Conservation (phyloP, 306 rosid genomes). For the Cyamopsis tetragonoloba region DNA sequence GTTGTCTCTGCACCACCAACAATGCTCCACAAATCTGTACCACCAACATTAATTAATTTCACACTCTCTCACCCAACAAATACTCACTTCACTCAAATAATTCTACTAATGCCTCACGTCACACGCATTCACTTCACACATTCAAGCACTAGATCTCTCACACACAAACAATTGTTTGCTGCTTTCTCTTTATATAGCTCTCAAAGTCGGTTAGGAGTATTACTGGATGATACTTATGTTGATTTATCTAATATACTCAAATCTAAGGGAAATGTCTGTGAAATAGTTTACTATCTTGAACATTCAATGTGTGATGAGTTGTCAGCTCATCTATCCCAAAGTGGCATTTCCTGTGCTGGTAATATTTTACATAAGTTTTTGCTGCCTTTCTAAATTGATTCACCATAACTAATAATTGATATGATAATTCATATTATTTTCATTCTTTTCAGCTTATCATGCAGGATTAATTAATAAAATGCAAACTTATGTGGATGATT, state of each 20-base stretch:
- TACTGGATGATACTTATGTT: conserved; percentile 55
- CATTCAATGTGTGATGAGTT: conserved; percentile 82
- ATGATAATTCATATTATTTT: conserved; percentile 5
- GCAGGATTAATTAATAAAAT: conserved; percentile 83
- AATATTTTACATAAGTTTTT: conserved; percentile 25
- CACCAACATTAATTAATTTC: too few relatives aligned
- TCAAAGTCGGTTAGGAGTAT: too few relatives aligned
- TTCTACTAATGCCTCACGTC: too few relatives aligned
- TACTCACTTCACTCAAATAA: too few relatives aligned
- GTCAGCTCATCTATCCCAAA: conserved; percentile 65
- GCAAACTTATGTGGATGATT: conserved; percentile 75
- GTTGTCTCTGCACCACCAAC: too few relatives aligned
- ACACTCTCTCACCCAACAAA: too few relatives aligned
- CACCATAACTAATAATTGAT: background rate
- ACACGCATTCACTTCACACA: too few relatives aligned
- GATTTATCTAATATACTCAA: conserved; percentile 73
- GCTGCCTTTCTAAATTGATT: conserved; percentile 9
- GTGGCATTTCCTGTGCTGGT: conserved; percentile 90
- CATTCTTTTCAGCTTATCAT: conserved; percentile 74
- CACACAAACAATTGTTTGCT: too few relatives aligned
- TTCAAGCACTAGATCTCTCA: too few relatives aligned
- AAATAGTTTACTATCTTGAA: conserved; percentile 90
- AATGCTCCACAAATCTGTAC: too few relatives aligned
- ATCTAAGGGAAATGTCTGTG: conserved; percentile 75
- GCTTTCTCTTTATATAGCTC: too few relatives aligned